Conservation (phyloP, 345 rosid genomes). For the Arabidopsis suecica region DNA sequence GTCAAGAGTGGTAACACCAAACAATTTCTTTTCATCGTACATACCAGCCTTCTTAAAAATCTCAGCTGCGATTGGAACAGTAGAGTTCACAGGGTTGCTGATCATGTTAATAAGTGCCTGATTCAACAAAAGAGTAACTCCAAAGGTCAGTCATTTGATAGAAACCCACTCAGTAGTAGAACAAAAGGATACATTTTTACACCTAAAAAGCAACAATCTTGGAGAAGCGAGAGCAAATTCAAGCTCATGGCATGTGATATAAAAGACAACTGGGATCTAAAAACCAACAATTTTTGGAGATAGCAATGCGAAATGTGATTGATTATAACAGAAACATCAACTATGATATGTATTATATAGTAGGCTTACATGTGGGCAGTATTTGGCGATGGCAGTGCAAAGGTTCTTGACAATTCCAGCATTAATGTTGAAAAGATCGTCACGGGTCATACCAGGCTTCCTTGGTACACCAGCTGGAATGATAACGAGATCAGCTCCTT, state of each 20-base stretch:
- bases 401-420: slow-evolving; percentile 59
- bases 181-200: background rate
- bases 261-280: background rate
- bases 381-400: slow-evolving; percentile 60
- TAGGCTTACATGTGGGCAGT: slow-evolving; percentile 58
- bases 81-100: slow-evolving; percentile 83
- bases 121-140: slow-evolving; percentile 4
- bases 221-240: background rate
- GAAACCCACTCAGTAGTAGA: background rate
- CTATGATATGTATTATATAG: background rate
- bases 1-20: slow-evolving; percentile 80
- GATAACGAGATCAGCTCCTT: slow-evolving; percentile 67
- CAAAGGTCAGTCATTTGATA: background rate
- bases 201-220: slow-evolving; percentile 7
- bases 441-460: slow-evolving; percentile 84
- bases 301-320: background rate
- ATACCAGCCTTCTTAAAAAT: slow-evolving; percentile 76
- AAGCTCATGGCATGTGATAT: background rate
- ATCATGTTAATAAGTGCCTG: slow-evolving; percentile 75
- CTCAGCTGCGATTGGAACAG: slow-evolving; percentile 83
- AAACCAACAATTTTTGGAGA: background rate
- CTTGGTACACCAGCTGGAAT: slow-evolving; percentile 83
- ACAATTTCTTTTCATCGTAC: slow-evolving; percentile 67
- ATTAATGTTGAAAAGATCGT: slow-evolving; percentile 73
- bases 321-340: background rate